Conservation (phyloP, 2,329 filamentous ascomycete genomes). For the Aspergillus sp. region DNA sequence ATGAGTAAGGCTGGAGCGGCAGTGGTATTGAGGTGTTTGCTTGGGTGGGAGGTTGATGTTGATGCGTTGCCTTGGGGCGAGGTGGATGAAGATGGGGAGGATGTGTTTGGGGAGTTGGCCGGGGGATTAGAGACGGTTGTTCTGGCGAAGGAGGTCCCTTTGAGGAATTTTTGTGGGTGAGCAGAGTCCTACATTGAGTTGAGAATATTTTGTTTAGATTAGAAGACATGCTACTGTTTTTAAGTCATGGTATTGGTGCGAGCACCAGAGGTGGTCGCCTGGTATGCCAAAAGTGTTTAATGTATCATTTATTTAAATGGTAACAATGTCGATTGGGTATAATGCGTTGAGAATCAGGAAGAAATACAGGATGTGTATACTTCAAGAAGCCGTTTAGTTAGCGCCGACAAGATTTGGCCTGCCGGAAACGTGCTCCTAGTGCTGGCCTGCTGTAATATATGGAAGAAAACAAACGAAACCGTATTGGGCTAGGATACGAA, state of each 20-base stretch:
- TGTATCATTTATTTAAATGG: background rate
- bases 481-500: background rate
- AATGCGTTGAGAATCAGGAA: conserved; percentile 4
- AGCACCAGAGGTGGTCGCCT: background rate
- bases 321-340: conserved; percentile 7
- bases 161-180: conserved; percentile 8
- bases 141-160: conserved; percentile 64
- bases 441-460: background rate
- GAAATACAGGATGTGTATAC: background rate
- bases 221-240: background rate
- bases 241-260: background rate
- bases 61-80: conserved; percentile 84
- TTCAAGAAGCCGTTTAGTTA: too few species aligned
- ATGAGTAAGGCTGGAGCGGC: conserved; percentile 89
- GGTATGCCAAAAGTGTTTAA: background rate
- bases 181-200: background rate
- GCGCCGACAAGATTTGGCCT: too few species aligned
- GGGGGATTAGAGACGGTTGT: conserved; percentile 81
- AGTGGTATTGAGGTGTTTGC: conserved; percentile 74
- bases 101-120: conserved; percentile 64
- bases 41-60: conserved; percentile 76
- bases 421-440: too few species aligned
- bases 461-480: background rate
- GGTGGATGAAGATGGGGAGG: conserved; percentile 75
- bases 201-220: background rate